Percentiles rank a stretch among this genome's conserved stretches.
Evolutionary conservation across 208 protist species (phyloP).

Genomic region (Kentomonas sorsogonicus): DNA sequence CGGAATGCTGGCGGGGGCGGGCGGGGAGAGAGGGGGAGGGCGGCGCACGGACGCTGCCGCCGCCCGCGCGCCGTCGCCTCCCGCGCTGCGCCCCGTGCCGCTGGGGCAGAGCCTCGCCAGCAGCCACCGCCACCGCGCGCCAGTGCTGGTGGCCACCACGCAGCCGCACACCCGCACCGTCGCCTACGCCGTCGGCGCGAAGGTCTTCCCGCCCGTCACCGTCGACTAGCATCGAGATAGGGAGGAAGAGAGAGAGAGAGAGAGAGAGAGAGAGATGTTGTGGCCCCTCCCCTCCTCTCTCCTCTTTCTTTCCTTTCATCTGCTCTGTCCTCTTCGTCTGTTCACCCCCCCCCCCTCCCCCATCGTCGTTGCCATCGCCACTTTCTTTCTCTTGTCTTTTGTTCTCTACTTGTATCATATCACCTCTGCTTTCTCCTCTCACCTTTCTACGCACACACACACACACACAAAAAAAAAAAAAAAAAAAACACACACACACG

Average conservation of each 20-base stretch:
- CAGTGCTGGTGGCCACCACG: slow-evolving; percentile 57
- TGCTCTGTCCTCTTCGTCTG: too few relatives aligned
- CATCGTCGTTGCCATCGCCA: neutral
- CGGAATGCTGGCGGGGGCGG: neutral
- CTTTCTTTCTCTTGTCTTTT: neutral
- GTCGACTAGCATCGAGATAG: too few relatives aligned
- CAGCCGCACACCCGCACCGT: slow-evolving; percentile 29
- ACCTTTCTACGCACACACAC: neutral
- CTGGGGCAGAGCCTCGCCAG: slow-evolving; percentile 52
- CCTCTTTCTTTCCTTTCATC: neutral
- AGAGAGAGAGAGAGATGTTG: neutral
- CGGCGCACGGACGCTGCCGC: neutral
- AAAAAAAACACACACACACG: neutral
- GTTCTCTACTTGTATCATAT: neutral
- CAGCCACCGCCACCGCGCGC: slow-evolving; percentile 33
- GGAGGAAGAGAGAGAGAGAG: too few relatives aligned
- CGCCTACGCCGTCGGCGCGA: slow-evolving; percentile 51
- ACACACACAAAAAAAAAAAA: neutral
- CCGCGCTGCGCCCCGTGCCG: slow-evolving; percentile 11
- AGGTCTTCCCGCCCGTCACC: slow-evolving; percentile 59
- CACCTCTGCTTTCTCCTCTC: neutral
- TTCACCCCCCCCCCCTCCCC: too few relatives aligned
- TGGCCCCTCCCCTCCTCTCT: neutral
- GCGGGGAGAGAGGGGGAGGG: neutral
- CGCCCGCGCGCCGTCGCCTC: neutral